A percentile compares a stretch with the other conserved stretches of the same genome.
These are phyloP conservation scores for Monilinia polystroma DNA, from an alignment of 2,329 filamentous ascomycete genomes.

Conservation along the genomic window DNA sequence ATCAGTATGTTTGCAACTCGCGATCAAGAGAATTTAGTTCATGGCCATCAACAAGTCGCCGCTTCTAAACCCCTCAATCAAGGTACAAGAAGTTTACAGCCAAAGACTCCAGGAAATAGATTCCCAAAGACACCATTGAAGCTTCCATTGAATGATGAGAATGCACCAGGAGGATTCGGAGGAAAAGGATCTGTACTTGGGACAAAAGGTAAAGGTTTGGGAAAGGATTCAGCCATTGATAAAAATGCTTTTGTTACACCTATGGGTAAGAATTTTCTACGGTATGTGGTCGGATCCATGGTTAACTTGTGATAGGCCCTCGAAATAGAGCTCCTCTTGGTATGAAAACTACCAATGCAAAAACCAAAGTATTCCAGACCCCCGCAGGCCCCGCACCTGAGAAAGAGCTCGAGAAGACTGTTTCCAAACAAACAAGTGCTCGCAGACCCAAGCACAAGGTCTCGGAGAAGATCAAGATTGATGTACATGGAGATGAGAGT, in stretches of 20 bases:
- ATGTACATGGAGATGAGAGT: slow-evolving; percentile 56
- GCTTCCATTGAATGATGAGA: slow-evolving; percentile 79
- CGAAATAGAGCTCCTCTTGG: slow-evolving; percentile 79
- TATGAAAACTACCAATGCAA: slow-evolving; percentile 95
- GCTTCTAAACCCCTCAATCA: slow-evolving; percentile 72
- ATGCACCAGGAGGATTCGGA: slow-evolving; percentile 59
- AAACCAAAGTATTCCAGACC: slow-evolving; percentile 66
- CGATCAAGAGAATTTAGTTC: slow-evolving; percentile 86
- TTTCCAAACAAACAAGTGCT: slow-evolving; percentile 52
- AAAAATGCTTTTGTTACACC: slow-evolving; percentile 75
- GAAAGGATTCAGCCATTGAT: slow-evolving; percentile 47
- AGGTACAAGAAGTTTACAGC: slow-evolving; percentile 56
- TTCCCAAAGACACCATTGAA: slow-evolving; percentile 82
- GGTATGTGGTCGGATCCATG: slow-evolving; percentile 38
- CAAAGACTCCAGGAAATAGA: slow-evolving; percentile 77
- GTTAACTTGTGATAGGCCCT: slow-evolving; percentile 40
- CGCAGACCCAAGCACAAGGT: slow-evolving; percentile 57
- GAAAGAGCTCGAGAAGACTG: slow-evolving; percentile 62
- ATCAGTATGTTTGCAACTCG: slow-evolving; percentile 69
- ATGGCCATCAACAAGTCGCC: slow-evolving; percentile 68
- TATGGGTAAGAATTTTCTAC: slow-evolving; percentile 56
- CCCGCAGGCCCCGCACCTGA: slow-evolving; percentile 60
- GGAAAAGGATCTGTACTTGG: slow-evolving; percentile 52
- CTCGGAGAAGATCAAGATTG: slow-evolving; percentile 59
- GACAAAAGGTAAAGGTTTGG: slow-evolving; percentile 53